These are phyloP conservation scores for Phaeophleospora eucalypticola DNA, from an alignment of 2,329 filamentous ascomycete species.

Conservation along the genomic window DNA sequence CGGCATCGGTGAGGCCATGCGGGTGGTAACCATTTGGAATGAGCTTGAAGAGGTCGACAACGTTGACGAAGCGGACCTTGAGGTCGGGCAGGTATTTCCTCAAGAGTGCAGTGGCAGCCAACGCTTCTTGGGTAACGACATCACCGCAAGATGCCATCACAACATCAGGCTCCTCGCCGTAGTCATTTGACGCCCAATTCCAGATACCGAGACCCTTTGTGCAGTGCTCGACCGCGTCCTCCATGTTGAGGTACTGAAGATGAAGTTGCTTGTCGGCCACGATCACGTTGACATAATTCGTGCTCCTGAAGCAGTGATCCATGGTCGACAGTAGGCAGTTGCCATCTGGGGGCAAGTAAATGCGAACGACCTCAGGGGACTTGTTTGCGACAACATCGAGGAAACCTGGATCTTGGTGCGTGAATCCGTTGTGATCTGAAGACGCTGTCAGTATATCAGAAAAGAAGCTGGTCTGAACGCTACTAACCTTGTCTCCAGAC, in stretches of 20 bases:
- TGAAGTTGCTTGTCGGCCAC: constrained; percentile 78
- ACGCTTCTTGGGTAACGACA: constrained; percentile 67
- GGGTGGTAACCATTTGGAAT: constrained; percentile 67
- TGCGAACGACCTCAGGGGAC: constrained; percentile 72
- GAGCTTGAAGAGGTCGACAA: constrained; percentile 76
- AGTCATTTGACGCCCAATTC: constrained; percentile 70
- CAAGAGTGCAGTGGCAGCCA: constrained; percentile 70
- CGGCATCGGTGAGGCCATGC: constrained; percentile 63
- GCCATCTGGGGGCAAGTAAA: constrained; percentile 75
- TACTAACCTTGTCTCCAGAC: constrained; percentile 63
- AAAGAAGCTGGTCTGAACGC: not conserved
- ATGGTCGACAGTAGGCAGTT: constrained; percentile 73
- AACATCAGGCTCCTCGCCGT: constrained; percentile 64
- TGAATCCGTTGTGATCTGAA: constrained; percentile 74
- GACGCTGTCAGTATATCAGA: constrained; percentile 1
- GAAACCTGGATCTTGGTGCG: constrained; percentile 76
- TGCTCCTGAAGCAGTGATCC: constrained; percentile 68
- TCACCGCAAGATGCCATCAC: constrained; percentile 75
- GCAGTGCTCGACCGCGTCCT: constrained; percentile 69
- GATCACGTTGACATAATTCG: constrained; percentile 77
- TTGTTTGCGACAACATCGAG: constrained; percentile 77
- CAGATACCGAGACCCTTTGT: constrained; percentile 76
- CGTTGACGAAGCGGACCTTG: constrained; percentile 75
- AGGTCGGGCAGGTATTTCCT: constrained; percentile 67
- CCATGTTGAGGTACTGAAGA: constrained; percentile 70